A percentile compares a stretch with the other conserved stretches of the same genome.
These are phyloP conservation scores for Hamamelis virginiana DNA, from an alignment of 164 flowering plant genomes.

Conservation along the genomic window DNA sequence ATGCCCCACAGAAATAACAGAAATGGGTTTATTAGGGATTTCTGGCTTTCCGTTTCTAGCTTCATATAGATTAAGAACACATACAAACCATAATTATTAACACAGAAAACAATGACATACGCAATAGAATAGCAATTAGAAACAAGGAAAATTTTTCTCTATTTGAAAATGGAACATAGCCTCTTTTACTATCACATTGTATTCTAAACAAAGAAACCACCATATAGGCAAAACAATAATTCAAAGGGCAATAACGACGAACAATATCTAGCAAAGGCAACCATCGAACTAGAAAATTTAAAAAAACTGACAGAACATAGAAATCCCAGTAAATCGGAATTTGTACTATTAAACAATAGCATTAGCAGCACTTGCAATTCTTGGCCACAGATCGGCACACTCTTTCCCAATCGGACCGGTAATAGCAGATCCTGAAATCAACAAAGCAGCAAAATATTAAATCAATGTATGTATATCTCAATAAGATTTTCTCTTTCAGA, in stretches of 20 bases:
- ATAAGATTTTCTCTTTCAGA: not conserved
- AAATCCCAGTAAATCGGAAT: not conserved
- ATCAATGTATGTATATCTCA: not conserved
- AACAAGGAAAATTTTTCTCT: too few species aligned
- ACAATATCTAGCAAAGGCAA: not conserved
- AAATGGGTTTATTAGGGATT: too few species aligned
- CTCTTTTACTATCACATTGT: not conserved
- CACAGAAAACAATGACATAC: too few species aligned
- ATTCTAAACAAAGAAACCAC: not conserved
- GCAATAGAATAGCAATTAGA: too few species aligned
- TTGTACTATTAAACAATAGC: conserved; percentile 36
- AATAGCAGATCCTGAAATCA: conserved; percentile 43
- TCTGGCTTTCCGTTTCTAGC: too few species aligned
- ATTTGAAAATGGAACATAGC: too few species aligned
- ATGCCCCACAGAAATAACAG: too few species aligned
- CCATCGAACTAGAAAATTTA: conserved; percentile 1
- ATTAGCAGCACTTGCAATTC: conserved; percentile 59
- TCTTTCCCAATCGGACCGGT: conserved; percentile 60
- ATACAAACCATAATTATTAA: too few species aligned
- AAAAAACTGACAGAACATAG: too few species aligned
- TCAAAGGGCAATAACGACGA: not conserved
- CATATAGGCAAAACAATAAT: not conserved
- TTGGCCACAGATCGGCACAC: conserved; percentile 58
- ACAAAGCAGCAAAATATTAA: not conserved
- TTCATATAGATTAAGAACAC: too few species aligned